Evolutionary conservation across 768 basidiomycete genomes (phyloP), one percentile per base, ranked within the genome.

Genomic region (Lenzites betulinus): DNA sequence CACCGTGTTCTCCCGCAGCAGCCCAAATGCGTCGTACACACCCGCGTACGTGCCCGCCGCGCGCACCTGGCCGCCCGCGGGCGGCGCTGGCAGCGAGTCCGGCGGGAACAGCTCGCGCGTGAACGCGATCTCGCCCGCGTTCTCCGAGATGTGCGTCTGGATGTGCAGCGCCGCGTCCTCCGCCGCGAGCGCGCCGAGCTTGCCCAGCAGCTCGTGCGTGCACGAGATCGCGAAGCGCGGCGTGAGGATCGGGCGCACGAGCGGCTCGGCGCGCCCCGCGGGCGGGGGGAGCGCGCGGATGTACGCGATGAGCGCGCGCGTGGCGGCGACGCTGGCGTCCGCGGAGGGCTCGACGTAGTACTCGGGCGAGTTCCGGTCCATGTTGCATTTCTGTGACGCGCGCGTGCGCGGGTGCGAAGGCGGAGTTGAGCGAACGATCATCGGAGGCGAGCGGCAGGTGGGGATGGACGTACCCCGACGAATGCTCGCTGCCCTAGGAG

Each of bases 221-320:
- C 94, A 96, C 12, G 92, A 87, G 59, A 98, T 89, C 23, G 96
- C 96, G 72, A 98, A 98, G n/a, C 96, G 90, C 15, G 96, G 96
- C 0, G 96, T 98, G 43, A 98, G 76, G 67, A 94, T 86, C 5
- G 96, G 96, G 57, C 91, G 90, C 11, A 98, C 89, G 7, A 95
- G 79, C 77, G 68, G 61, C 26, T 57, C 62, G 2, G 18, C 51
- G 25, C 47, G 71, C 69, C 15, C 33, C 26, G 61, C 63, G 12
- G 44, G 23, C 25, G 72, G 69, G 2, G 82, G 72, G 50, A 93
- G 74, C 5, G 80, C 70, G 39, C 83, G 83, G 67, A 97, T 88
- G 75, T 95, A 76, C 0, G 77, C 59, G 63, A 98, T 87, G 26
- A 95, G 79, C 18, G 77, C 76, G 46, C 76, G 71, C 0, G 95